Evolutionary conservation across 225 moss, liverwort and hornwort species (phyloP).

Genomic region (Climacium dendroides): DNA sequence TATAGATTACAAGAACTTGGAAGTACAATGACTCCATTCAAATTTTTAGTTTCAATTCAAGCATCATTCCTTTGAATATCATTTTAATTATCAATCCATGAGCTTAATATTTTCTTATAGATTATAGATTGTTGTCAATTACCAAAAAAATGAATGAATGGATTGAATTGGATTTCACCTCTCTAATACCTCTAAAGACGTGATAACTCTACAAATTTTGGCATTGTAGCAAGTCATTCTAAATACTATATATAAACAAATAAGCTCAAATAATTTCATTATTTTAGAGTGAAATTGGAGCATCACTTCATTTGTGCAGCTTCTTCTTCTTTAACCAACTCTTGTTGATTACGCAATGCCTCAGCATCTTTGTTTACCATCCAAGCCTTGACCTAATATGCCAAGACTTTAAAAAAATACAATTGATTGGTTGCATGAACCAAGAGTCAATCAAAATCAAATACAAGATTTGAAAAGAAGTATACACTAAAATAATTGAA

Average conservation of each 20-base stretch:
- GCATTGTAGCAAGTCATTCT: neutral
- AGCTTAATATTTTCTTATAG: neutral
- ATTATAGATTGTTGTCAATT: neutral
- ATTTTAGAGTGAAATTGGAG: neutral
- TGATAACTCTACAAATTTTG: neutral
- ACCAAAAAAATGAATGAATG: neutral
- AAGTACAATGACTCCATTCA: neutral
- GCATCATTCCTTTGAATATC: rapidly evolving
- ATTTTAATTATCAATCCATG: neutral
- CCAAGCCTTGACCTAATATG: conserved; percentile 70
- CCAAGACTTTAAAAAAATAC: neutral
- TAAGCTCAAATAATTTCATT: neutral
- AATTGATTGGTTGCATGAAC: too few species aligned
- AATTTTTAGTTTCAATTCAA: neutral
- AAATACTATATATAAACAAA: neutral
- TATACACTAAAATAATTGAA: neutral
- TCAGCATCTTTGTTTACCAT: conserved; percentile 72
- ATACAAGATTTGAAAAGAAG: neutral
- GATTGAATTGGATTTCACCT: neutral
- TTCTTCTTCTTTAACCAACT: conserved; percentile 73
- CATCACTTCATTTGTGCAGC: conserved; percentile 57
- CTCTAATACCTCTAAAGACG: neutral
- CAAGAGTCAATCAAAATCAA: neutral
- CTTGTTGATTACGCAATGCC: conserved; percentile 65
- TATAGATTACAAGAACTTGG: neutral